These are phyloP conservation scores for Graphilbum sp. DNA, from an alignment of 2,329 filamentous ascomycete genomes.

Conservation along the genomic window DNA sequence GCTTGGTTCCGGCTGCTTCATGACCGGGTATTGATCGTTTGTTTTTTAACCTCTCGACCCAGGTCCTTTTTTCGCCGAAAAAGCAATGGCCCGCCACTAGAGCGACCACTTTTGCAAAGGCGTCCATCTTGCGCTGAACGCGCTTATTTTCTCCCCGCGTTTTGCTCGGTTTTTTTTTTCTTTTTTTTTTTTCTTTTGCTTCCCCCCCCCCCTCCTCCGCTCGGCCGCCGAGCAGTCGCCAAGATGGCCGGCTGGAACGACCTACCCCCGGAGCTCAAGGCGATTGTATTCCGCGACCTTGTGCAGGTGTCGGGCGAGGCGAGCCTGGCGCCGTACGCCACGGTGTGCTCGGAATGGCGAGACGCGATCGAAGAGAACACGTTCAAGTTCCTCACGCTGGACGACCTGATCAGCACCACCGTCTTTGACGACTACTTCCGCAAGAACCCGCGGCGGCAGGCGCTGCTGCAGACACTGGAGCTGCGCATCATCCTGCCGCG, in stretches of 20 bases:
- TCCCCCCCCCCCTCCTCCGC: no score
- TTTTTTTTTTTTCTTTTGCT: no score
- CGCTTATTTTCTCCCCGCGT: no score
- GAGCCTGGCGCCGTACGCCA: conserved; percentile 8
- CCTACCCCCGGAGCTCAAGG: conserved; percentile 6
- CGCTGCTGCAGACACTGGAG: conserved; percentile 10
- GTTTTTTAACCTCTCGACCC: no score
- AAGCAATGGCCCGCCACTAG: no score
- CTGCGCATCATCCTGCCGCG: conserved; percentile 11
- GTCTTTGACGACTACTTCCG: conserved; percentile 11
- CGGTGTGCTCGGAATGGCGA: conserved; percentile 14
- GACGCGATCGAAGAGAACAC: conserved; percentile 12
- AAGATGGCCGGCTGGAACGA: conserved; percentile 1
- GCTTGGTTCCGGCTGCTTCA: no score
- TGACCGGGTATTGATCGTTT: no score
- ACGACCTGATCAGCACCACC: conserved; percentile 7
- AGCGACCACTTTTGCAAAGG: no score
- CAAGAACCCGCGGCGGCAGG: conserved; percentile 9
- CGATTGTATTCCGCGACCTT: conserved; percentile 6
- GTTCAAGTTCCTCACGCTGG: conserved; percentile 11
- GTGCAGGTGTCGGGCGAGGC: not conserved
- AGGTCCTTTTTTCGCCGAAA: no score
- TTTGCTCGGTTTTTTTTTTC: no score
- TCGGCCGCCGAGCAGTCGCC: no score
- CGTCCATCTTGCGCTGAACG: no score